Base-by-base conservation (phyloP, 1,139 yeast genomes). In the Arxiozyma slooffiae region DNA sequence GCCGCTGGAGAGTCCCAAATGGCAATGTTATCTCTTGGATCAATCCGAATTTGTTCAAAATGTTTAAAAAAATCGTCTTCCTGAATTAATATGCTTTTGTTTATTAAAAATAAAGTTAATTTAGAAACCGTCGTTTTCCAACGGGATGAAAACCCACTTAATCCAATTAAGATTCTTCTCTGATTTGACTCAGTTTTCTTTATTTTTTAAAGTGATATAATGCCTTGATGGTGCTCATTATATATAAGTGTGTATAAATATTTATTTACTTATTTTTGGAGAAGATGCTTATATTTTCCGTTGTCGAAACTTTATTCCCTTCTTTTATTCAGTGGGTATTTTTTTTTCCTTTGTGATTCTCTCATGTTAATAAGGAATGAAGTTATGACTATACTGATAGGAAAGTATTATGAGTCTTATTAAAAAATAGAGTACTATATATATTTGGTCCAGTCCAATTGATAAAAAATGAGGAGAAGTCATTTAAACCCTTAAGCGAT, bases 1-100 rank as follows among this genome's bases (percentile, higher is more conserved):
- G 97, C 95, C 44, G 79, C 92, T 0, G 94, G 85, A 53, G 88
- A 84, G 66, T 92, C 98, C 98, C 98, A 92, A 66, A 92, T 85
- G 50, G 77, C 78, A 34, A 80, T 78, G 0, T 81, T 77, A 7
- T 76, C 68, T 8, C 58, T 67, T 20, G 70, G 64, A 58, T 81
- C 80, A 16, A 76, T 66, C 0, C 97, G 97, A 14, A 92, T 83
- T 38, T 82, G 76, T 1, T 74, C 72, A 59, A 89, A 96, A 4
- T 72, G 71, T 58, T 50, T 79, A 59, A 86, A 92, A 64, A 89
- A 92, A 66, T 92, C 97, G 66, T 92, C 98, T 60, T 88, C 81
- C 60, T 90, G 96, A 1, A 92, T 66, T 17, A 89, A 69, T 1
- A 73, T 67, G 0, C 85, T 73, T 23, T 72, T 61, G 0, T 79